Evolutionary conservation across 2,329 filamentous ascomycete species (phyloP).

Genomic region (Thermomyces lanuginosus): DNA sequence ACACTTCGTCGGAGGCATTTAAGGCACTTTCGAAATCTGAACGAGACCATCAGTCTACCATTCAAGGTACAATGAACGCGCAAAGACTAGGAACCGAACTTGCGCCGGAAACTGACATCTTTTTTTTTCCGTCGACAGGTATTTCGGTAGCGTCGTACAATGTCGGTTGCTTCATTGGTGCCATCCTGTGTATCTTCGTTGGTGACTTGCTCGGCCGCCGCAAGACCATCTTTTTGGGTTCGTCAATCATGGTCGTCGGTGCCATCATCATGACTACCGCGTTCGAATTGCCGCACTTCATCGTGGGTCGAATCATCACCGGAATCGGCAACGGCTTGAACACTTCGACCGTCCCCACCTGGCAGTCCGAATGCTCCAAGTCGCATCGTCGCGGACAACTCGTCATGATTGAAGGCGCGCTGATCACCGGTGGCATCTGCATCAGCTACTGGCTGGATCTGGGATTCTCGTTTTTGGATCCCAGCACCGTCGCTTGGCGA

Average conservation of each 20-base stretch:
- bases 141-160: constrained; percentile 30
- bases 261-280: constrained; percentile 33
- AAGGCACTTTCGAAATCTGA: constrained; percentile 7
- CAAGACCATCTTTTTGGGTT: constrained; percentile 34
- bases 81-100: not conserved
- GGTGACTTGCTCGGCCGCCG: constrained; percentile 37
- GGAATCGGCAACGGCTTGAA: constrained; percentile 39
- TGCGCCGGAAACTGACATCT: too few relatives aligned
- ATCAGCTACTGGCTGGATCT: constrained; percentile 37
- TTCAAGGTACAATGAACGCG: constrained; percentile 15
- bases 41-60: constrained; percentile 17
- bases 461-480: constrained; percentile 37
- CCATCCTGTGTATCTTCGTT: constrained; percentile 34
- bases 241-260: constrained; percentile 34
- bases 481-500: constrained; percentile 34
- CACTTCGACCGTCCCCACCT: constrained; percentile 36
- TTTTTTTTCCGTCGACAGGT: too few relatives aligned
- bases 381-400: constrained; percentile 35
- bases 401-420: constrained; percentile 37
- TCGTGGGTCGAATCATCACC: constrained; percentile 36
- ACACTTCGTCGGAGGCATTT: constrained; percentile 26
- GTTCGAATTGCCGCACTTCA: constrained; percentile 33
- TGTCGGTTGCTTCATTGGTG: constrained; percentile 36
- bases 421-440: constrained; percentile 37
- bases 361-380: constrained; percentile 37